Base-by-base conservation (phyloP, 2,329 filamentous ascomycete genomes). In the Aspergillus awamori region DNA sequence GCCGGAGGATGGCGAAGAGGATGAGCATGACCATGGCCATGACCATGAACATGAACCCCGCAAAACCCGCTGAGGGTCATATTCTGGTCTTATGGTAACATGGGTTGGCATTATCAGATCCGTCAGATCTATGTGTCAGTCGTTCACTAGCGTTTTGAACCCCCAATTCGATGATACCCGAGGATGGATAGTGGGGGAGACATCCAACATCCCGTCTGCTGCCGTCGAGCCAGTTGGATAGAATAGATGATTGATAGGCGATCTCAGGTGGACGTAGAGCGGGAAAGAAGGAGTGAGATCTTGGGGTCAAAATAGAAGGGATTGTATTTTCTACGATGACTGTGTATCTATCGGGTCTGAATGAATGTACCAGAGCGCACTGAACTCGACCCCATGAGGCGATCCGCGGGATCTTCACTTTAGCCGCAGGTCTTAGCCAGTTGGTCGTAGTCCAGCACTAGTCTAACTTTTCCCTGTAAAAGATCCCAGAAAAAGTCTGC, bases 1-100 rank as follows among this genome's bases (percentile, higher is more conserved):
- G 71, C 84, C 86, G 2, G 86, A 90, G 66, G 80, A 82, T 61
- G 45, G 26, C 5, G 45, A 49, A 15, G 45, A 49, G 45, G 15
- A 28, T 28, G 45, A 49, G 8, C 45, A 26, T 17, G 45, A 49
- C 7, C 45, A 49, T 26, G 24, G 17, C 3, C 24, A 26, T 30
- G 24, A 57, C 26, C 64, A 66, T 38, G 61, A 66, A 20, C 53
- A 63, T 48, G 49, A 53, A 24, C 49, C 28, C 45, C 45, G 26
- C 45, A 49, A 49, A 49, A 49, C 22, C 8, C 45, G 24, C 15
- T 53, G 24, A 57, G 8, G 45, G 45, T n/a, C 15, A 30, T 24
- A 8, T 28, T 49, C 7, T 49, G 20, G 15, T 13, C 26, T 15
- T 30, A 17, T 30, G 5, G 10, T 49, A 24, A 13, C 24, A 49